Conservation (phyloP, 345 rosid species). For the Eucalyptus fibrosa region DNA sequence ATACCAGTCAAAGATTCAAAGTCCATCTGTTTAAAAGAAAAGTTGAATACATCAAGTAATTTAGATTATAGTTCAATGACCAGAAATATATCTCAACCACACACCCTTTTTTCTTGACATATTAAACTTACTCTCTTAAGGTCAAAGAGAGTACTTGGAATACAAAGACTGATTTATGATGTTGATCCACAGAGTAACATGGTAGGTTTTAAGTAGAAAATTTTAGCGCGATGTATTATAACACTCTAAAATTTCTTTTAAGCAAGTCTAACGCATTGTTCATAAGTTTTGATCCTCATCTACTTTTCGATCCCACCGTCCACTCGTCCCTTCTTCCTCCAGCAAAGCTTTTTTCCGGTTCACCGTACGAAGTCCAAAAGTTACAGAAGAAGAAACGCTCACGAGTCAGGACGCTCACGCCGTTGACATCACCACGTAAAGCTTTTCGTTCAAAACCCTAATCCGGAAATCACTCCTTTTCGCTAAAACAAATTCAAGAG, state of each 20-base stretch:
- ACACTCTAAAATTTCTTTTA: not conserved
- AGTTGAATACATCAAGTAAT: not conserved
- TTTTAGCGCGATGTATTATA: not conserved
- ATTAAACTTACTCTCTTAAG: not conserved
- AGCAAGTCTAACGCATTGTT: not conserved
- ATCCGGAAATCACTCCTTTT: not conserved
- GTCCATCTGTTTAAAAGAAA: not conserved
- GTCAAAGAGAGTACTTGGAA: not conserved
- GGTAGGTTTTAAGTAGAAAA: not conserved
- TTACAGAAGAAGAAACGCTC: not conserved
- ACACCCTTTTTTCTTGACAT: not conserved
- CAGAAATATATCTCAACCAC: not conserved
- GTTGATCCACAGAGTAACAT: not conserved
- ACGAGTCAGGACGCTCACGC: not conserved
- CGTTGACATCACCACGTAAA: not conserved
- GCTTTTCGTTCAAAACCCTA: not conserved
- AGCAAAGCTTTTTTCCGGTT: not conserved
- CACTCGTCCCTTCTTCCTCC: not conserved
- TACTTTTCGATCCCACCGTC: not conserved
- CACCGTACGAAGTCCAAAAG: not conserved
- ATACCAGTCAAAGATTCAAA: not conserved
- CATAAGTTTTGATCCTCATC: not conserved
- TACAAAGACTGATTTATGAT: not conserved
- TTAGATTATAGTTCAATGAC: not conserved
- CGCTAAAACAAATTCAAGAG: not conserved